Percentiles rank a stretch among this genome's conserved stretches.
phyloP scores from a whole-genome alignment of 345 rosid species.

The thale cress (Arabidopsis thaliana) region TAIR10.1 NC_003071.7:226001-226500 shows the following conservation, averaged over 20 bases:
- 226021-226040: not conserved
- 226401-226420: not conserved
- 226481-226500: no score
- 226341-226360: no score
- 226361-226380: not conserved
- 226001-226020: constrained; percentile 23
- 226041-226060: not conserved
- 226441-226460: not conserved
- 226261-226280: not conserved
- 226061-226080: constrained; percentile 13
- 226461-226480: no score
- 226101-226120: constrained; percentile 26
- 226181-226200: constrained; percentile 16
- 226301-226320: not conserved
- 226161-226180: constrained; percentile 41
- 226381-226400: not conserved
- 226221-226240: constrained; percentile 14
- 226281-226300: not conserved
- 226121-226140: constrained; percentile 32
- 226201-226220: constrained; percentile 19
- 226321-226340: not conserved
- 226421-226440: not conserved
- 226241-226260: constrained; percentile 29
- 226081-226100: constrained; percentile 6
- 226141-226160: constrained; percentile 32